Evolutionary conservation across 2,329 filamentous ascomycete genomes (phyloP).

Genomic region (Calonectria pteridis): DNA sequence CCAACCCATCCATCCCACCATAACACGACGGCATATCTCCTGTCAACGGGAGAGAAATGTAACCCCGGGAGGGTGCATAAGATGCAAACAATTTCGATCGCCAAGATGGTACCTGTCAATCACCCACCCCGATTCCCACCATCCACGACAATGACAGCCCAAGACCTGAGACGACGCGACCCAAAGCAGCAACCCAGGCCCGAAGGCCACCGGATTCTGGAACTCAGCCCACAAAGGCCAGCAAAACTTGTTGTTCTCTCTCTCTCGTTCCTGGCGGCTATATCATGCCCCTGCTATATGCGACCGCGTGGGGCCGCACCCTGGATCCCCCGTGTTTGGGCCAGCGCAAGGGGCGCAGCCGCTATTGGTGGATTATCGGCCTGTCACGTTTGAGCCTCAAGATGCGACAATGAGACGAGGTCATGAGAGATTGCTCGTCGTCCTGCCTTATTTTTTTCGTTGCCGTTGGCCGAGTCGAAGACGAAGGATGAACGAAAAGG

Average conservation of each 20-base stretch:
- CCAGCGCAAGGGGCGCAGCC: constrained; percentile 42
- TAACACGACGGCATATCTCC: neutral
- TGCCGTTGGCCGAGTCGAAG: neutral
- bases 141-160: neutral
- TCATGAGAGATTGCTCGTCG: constrained; percentile 23
- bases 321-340: constrained; percentile 36
- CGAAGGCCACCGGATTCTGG: constrained; percentile 46
- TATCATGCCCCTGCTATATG: neutral
- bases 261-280: neutral
- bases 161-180: constrained; percentile 12
- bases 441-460: constrained; percentile 1
- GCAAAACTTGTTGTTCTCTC: too few relatives aligned
- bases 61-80: neutral
- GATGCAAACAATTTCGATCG: constrained; percentile 10
- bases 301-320: constrained; percentile 11
- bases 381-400: constrained; percentile 45
- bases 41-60: neutral
- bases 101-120: constrained; percentile 4
- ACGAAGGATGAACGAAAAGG: neutral
- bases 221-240: constrained; percentile 35
- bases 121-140: constrained; percentile 1
- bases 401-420: constrained; percentile 20
- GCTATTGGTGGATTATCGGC: constrained; percentile 44
- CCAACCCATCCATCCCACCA: neutral
- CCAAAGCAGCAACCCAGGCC: constrained; percentile 36